Base-by-base conservation (phyloP, 306 rosid genomes). In the Cicer chorassanicum region DNA sequence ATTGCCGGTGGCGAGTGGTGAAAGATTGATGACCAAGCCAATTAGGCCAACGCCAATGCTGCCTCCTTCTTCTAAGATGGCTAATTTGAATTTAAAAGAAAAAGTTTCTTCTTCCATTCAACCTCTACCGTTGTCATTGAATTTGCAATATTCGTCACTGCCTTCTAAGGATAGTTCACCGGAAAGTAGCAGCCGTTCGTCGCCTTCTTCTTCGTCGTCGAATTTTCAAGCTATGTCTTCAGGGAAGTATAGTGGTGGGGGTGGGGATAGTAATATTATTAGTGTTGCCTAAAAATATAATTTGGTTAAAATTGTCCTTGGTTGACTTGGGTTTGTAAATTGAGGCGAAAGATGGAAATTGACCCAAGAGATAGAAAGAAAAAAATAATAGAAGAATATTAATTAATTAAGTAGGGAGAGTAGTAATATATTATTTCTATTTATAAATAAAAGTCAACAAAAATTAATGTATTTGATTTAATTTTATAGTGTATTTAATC, bases 61-160 rank as follows among this genome's bases (percentile, higher is more conserved):
- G 38, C 88, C 90, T 73, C 93, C 97, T 14, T 89, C 88, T 16
- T 68, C 87, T 2, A 93, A 89, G 80, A 72, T 91, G 91, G 89
- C 97, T 3, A 80, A 77, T 16, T 78, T 89, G 41, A 88, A 87
- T 44, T 66, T 91, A 79, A 91, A 85, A 43, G 89, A 82, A 55
- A 86, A 70, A 78, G 66, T 60, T 80, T 29, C 78, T 8, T 12
- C 75, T 8, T 19, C 53, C 24, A 44, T 6, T 3, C 86, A 82
- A 7, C 83, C 91, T 12, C 44, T 77, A 19, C 85, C 93, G 5
- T 70, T 89, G 73, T 82, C 92, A 10, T 77, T 89, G 70, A 93
- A 86, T 40, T 84, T 82, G 12, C 70, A 72, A 0, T n/a, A 68
- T 4, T 61, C 86, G 1, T 45, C 83, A 7, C 54, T 84, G 24